Base-by-base conservation (phyloP, 1,139 yeast species). In the Pichia inconspicua region DNA sequence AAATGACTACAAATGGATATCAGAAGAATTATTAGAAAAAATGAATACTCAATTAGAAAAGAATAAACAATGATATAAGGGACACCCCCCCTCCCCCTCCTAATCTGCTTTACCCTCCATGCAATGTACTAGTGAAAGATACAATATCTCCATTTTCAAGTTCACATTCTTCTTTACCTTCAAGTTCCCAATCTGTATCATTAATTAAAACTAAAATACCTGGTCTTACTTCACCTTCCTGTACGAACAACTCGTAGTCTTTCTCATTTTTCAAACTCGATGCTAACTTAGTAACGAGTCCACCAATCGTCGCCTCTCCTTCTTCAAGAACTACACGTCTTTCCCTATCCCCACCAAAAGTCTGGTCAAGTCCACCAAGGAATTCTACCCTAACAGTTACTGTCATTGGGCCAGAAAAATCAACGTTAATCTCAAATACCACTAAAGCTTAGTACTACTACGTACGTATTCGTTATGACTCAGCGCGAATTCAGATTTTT, bases 161-260 rank as follows among this genome's bases (percentile, higher is more conserved):
- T 17, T 74, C 78, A 58, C 89, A 89, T 10, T 78, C 84, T 58
- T 86, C 92, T 66, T 82, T 89, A 12, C 90, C 97, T 63, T 89
- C 95, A 31, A 92, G 68, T 61, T 92, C 98, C 98, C 98, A 92
- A 67, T 92, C 98, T 0, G 96, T 82, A 61, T 92, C 98, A 61
- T 92, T 92, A 55, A 92, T 84, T 48, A 92, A 73, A 9, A 92
- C 96, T 54, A 92, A 71, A 42, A 92, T 88, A 2, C 98, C 98
- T 0, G 97, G 96, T 47, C 97, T 79, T 9, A 85, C 80, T 2
- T 74, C 75, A 7, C 73, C 95, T 58, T 88, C 92, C 58, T 87
- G 95, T 14, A 90, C 73, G 62, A 90, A 88, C 34, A 89, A 84
- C 7, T 80, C 83, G 25, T 76, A 69, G 60, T 84, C 90, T 52